Base-by-base conservation (phyloP, 1,284 basidiomycete genomes). In the Chondrostereum purpureum region DNA sequence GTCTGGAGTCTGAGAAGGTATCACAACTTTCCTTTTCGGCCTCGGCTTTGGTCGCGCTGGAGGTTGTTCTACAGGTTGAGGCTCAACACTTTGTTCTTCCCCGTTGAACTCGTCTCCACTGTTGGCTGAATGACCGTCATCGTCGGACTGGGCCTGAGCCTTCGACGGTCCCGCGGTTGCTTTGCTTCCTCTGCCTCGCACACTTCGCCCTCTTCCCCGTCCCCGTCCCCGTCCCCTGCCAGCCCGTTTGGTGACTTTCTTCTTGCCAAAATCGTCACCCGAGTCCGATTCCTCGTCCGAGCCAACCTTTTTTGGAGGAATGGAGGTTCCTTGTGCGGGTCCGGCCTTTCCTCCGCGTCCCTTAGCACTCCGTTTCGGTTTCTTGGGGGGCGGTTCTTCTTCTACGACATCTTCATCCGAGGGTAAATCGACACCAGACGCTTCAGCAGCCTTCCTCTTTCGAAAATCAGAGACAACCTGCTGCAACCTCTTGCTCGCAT, bases 401-500 rank as follows among this genome's bases (percentile, higher is more conserved):
- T 33, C 37, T 12, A 51, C 47, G 27, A 43, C 45, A n/a, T 50
- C 48, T 24, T 45, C 50, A 5, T 48, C 50, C 5, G 41, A 46
- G 18, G 48, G 43, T 14, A 49, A 46, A 31, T 44, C 41, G 55
- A 59, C 37, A 23, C 47, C 36, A 11, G 20, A 44, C 11, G 23
- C 42, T 4, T 11, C 43, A 42, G 31, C 20, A 20, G 50, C 50
- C 22, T 48, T 55, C 53, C 59, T 66, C 52, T 63, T 70, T 47
- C 89, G 73, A 62, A 89, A 94, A 47, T 87, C 84, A 41, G 85
- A 78, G 42, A 98, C 88, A 3, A 97, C 92, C 51, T 90, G 75
- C 60, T 97, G 91, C 50, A 99, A 68, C 4, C 95, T 77, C 62
- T 92, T 93, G 61, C 83, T 93, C 22, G 80, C 73, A 63, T 88